Evolutionary conservation across 164 flowering plant genomes (phyloP).

Genomic region (Macadamia tetraphylla): DNA sequence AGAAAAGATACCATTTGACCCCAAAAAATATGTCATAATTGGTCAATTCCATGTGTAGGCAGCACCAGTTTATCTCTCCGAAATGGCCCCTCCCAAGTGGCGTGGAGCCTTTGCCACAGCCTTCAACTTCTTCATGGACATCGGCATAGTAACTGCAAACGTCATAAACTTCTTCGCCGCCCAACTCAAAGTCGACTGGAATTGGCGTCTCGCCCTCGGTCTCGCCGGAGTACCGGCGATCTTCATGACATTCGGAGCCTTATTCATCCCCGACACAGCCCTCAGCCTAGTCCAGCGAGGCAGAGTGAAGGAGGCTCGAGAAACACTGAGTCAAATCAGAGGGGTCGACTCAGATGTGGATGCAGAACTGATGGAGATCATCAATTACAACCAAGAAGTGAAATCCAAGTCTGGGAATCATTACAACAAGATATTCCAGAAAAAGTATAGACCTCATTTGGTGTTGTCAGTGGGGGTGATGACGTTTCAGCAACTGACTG

Average conservation of each 20-base stretch:
- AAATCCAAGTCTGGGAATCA: conserved; percentile 25
- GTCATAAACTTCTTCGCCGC: conserved; percentile 46
- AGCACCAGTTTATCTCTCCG: conserved; percentile 58
- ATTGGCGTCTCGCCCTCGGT: conserved; percentile 72
- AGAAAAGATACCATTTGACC: background rate
- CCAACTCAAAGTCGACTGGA: conserved; percentile 24
- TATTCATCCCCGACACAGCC: conserved; percentile 15
- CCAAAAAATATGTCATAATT: background rate
- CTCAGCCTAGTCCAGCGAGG: conserved; percentile 20
- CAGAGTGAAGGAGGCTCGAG: conserved; percentile 3
- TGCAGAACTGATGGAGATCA: conserved; percentile 5
- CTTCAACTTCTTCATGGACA: conserved; percentile 51
- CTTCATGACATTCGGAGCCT: conserved; percentile 44
- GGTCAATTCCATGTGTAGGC: conserved; percentile 30
- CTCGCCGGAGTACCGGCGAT: conserved; percentile 54
- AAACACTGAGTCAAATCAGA: conserved; percentile 1
- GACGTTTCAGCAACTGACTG: conserved; percentile 25
- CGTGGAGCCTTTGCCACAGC: conserved; percentile 66
- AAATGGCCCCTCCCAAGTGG: conserved; percentile 66
- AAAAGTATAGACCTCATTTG: conserved; percentile 17
- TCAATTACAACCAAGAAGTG: background rate
- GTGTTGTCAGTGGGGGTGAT: conserved; percentile 11
- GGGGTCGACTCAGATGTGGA: conserved; percentile 9
- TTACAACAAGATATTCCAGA: conserved; percentile 24
- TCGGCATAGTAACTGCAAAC: conserved; percentile 51